These are phyloP conservation scores for Trametes versicolor DNA, from an alignment of 1,284 basidiomycete genomes.

Conservation along the genomic window DNA sequence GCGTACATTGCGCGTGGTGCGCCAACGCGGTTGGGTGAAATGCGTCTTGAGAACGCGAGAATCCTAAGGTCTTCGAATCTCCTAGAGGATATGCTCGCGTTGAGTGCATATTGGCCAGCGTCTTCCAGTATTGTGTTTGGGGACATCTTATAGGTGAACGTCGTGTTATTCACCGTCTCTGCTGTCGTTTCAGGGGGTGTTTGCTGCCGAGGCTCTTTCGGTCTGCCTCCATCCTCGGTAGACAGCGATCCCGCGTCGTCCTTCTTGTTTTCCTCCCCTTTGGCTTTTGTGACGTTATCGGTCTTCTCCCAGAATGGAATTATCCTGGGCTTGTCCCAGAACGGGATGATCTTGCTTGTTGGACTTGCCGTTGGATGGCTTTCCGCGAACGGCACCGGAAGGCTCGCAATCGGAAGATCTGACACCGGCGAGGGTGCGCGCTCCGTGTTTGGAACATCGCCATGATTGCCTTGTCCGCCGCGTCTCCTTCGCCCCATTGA, in stretches of 20 bases:
- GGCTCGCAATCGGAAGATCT: too few species aligned
- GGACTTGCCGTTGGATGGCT: too few species aligned
- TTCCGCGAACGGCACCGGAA: too few species aligned
- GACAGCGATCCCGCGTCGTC: neutral
- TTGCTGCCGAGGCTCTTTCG: neutral
- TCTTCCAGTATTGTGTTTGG: slow-evolving; percentile 10
- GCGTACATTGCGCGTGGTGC: slow-evolving; percentile 3
- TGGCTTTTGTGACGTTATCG: neutral
- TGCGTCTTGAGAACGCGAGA: slow-evolving; percentile 11
- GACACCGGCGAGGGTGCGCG: too few species aligned
- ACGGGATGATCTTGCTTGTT: too few species aligned
- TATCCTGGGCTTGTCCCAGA: neutral
- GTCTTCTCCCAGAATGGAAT: neutral
- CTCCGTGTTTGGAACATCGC: too few species aligned
- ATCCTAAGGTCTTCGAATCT: slow-evolving; percentile 20
- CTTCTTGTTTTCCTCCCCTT: neutral
- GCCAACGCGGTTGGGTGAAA: neutral
- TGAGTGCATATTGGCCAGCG: slow-evolving; percentile 21
- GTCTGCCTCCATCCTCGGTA: neutral
- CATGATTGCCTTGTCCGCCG: too few species aligned
- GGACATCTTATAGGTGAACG: neutral
- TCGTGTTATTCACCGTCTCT: neutral
- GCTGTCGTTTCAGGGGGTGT: neutral
- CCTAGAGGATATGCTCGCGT: slow-evolving; percentile 22
- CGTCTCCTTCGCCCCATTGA: too few species aligned